Evolutionary conservation across 306 rosid genomes (phyloP).

Genomic region (Argentina anserina): DNA sequence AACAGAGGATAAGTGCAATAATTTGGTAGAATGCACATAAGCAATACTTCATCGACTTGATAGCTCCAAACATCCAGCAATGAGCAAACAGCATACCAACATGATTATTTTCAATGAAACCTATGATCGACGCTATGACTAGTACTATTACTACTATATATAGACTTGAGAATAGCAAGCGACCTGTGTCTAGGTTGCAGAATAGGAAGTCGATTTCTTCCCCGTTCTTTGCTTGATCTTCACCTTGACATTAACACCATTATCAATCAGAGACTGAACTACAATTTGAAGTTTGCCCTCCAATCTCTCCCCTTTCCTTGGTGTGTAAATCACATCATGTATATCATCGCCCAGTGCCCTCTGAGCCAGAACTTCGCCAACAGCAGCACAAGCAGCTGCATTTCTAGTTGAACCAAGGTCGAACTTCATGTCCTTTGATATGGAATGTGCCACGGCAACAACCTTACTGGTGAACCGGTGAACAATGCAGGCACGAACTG

Average conservation of each 20-base stretch:
- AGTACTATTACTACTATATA: too few species aligned
- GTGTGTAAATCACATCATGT: slow-evolving; percentile 67
- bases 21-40: not conserved
- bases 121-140: too few species aligned
- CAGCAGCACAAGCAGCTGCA: slow-evolving; percentile 72
- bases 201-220: slow-evolving; percentile 33
- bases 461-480: slow-evolving; percentile 82
- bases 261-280: slow-evolving; percentile 44
- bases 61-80: too few species aligned
- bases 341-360: slow-evolving; percentile 90
- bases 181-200: not conserved
- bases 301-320: slow-evolving; percentile 72
- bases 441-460: slow-evolving; percentile 82
- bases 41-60: too few species aligned
- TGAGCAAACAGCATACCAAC: too few species aligned
- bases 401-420: slow-evolving; percentile 69
- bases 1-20: not conserved
- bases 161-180: too few species aligned
- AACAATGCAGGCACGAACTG: slow-evolving; percentile 78
- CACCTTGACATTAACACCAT: slow-evolving; percentile 57
- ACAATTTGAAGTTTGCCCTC: slow-evolving; percentile 70
- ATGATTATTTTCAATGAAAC: too few species aligned
- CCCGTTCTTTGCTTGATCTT: slow-evolving; percentile 65
- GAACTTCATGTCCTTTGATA: slow-evolving; percentile 78
- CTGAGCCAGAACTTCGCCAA: slow-evolving; percentile 74